phyloP scores from a whole-genome alignment of 2,329 filamentous ascomycete genomes.

The Scedosporium apiospermum region DNA sequence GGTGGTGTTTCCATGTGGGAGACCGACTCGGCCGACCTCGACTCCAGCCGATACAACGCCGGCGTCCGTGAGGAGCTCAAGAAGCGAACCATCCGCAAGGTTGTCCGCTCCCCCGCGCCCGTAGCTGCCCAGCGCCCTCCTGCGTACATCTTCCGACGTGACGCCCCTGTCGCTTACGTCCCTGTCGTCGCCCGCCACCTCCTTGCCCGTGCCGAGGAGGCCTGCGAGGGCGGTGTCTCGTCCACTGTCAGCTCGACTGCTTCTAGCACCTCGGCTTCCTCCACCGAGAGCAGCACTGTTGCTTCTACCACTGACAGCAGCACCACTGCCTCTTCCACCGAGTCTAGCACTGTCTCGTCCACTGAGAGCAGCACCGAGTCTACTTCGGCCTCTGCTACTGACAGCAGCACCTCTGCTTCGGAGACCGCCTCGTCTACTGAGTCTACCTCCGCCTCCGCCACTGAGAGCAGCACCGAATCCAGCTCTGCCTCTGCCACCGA shows the following conservation, averaged over 20 bases:
- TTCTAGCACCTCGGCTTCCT: slow-evolving; percentile 4
- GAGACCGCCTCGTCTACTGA: slow-evolving; percentile 5
- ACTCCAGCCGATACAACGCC: slow-evolving; percentile 14
- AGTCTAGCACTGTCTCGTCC: neutral
- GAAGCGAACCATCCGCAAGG: neutral
- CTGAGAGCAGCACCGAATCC: neutral
- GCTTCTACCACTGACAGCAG: slow-evolving; percentile 10
- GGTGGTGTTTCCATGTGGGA: slow-evolving; percentile 39
- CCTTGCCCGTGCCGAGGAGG: slow-evolving; percentile 7
- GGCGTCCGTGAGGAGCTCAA: slow-evolving; percentile 4
- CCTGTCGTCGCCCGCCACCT: slow-evolving; percentile 2
- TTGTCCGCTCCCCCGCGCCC: neutral
- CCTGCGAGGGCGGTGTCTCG: slow-evolving; percentile 3
- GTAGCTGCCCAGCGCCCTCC: neutral
- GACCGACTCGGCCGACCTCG: slow-evolving; percentile 17
- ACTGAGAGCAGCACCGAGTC: slow-evolving; percentile 9
- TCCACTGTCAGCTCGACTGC: slow-evolving; percentile 9
- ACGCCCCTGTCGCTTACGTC: slow-evolving; percentile 1
- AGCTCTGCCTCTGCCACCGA: slow-evolving; percentile 6
- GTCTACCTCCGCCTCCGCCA: slow-evolving; percentile 6
- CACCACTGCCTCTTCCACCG: slow-evolving; percentile 9
- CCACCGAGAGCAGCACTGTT: slow-evolving; percentile 7
- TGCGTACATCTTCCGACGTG: slow-evolving; percentile 7
- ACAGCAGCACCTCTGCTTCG: slow-evolving; percentile 5
- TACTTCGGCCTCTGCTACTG: neutral